These are phyloP conservation scores for Trichophyton verrucosum DNA, from an alignment of 2,329 filamentous ascomycete genomes.

Conservation along the genomic window DNA sequence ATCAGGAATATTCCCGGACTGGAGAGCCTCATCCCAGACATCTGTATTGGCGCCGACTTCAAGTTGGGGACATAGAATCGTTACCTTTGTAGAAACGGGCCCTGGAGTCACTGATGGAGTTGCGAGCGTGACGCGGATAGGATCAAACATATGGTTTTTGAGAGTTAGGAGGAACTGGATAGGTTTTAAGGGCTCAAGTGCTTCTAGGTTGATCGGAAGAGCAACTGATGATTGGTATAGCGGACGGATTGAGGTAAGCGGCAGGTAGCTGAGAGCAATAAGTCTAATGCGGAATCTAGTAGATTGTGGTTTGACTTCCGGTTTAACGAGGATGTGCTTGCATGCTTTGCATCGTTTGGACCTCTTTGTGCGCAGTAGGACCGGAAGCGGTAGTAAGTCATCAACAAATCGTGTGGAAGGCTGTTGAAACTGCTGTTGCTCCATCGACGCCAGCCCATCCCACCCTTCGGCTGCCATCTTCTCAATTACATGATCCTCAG, in stretches of 20 bases:
- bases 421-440: conserved; percentile 41
- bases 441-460: conserved; percentile 46
- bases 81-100: conserved; percentile 65
- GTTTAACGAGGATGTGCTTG: conserved; percentile 89
- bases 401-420: conserved; percentile 50
- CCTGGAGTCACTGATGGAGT: conserved; percentile 71
- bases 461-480: conserved; percentile 49
- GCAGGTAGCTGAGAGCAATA: conserved; percentile 78
- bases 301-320: conserved; percentile 77
- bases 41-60: conserved; percentile 91
- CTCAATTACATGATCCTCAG: conserved; percentile 48
- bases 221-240: conserved; percentile 38
- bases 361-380: conserved; percentile 77
- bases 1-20: conserved; percentile 37
- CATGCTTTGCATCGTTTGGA: conserved; percentile 88
- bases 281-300: conserved; percentile 88
- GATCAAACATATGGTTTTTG: conserved; percentile 88
- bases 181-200: conserved; percentile 38
- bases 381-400: conserved; percentile 68
- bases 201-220: conserved; percentile 32
- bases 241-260: conserved; percentile 56
- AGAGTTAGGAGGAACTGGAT: conserved; percentile 80
- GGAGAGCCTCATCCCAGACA: conserved; percentile 81
- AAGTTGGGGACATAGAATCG: conserved; percentile 86
- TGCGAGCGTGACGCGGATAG: conserved; percentile 73